Base-by-base conservation (phyloP, 1,139 yeast genomes). In the Protomyces macrosporus region DNA sequence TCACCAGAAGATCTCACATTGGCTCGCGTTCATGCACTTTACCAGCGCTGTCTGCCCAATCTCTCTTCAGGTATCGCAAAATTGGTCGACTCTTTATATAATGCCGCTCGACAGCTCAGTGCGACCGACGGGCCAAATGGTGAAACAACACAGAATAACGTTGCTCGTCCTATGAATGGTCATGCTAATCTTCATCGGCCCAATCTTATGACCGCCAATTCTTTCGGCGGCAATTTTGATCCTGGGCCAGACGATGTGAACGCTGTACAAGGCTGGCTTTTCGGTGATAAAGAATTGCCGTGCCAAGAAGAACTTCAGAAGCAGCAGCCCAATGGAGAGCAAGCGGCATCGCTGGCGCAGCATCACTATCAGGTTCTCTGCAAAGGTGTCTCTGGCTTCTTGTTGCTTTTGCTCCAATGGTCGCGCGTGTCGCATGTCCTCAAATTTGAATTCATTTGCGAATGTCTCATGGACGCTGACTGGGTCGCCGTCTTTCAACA, bases 361-460 rank as follows among this genome's bases (percentile, higher is more conserved):
- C 51, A 16, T 9, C 23, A 42, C 16, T 42, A 14, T 16, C 48
- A 88, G 71, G 77, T 84, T 1, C 78, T 86, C 0, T 72, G 87
- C 63, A 88, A 87, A 69, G 83, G 87, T 1, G 79, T 87, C 2
- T 78, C 87, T 0, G 81, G 83, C 1, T 80, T 84, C 0, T 65
- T 90, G 0, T 70, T 77, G 5, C 70, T 82, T 23, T 72, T 93
- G 36, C 73, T 86, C 40, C 81, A 81, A 69, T 93, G 98, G 97
- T 86, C 90, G 72, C 88, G 87, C 71, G 75, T 81, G 10, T 86
- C 84, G 60, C 96, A 93, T 73, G 77, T 90, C 1, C 74, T 90
- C 69, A 91, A 91, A 73, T 85, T 81, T 72, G 95, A 90, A 72
- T 88, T 86, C 71, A 76, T 93, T 12, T 75, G 87, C 1, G 82